Evolutionary conservation across 352 stramenopile genomes (phyloP).

Genomic region (Phytophthora pseudosyringae): DNA sequence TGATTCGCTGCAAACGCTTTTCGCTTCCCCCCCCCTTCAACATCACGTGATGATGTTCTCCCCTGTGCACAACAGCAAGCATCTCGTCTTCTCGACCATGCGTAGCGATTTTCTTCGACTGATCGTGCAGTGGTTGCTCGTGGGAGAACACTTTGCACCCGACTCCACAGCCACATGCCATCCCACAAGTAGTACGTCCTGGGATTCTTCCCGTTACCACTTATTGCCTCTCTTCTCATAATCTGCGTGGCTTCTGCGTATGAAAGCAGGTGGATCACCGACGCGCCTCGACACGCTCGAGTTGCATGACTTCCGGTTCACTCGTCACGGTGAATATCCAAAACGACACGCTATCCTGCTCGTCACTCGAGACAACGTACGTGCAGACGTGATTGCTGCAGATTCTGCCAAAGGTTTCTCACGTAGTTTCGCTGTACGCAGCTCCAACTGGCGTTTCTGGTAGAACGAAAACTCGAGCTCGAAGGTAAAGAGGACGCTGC

Average conservation of each 20-base stretch:
- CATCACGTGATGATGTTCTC: not conserved
- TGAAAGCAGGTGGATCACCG: constrained; percentile 9
- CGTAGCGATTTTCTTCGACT: constrained; percentile 38
- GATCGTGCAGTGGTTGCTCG: constrained; percentile 46
- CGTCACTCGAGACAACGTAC: constrained; percentile 41
- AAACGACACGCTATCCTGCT: constrained; percentile 43
- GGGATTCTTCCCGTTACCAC: not conserved
- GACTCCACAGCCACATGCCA: constrained; percentile 8
- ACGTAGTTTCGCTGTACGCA: constrained; percentile 9
- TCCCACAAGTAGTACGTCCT: constrained; percentile 1
- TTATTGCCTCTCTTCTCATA: not conserved
- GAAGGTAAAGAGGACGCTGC: constrained; percentile 10
- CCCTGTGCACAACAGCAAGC: constrained; percentile 22
- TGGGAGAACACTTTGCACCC: constrained; percentile 12
- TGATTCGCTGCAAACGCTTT: not conserved
- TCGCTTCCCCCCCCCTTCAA: not conserved
- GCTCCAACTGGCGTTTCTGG: constrained; percentile 48
- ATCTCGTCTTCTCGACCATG: constrained; percentile 43
- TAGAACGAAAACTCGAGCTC: constrained; percentile 35
- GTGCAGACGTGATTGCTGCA: not conserved
- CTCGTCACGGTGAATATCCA: constrained; percentile 43
- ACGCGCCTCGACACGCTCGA: constrained; percentile 32
- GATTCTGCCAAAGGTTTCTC: not conserved
- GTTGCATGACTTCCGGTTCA: constrained; percentile 45
- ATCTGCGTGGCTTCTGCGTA: not conserved